A percentile compares a stretch with the other conserved stretches of the same genome.
phyloP scores from a whole-genome alignment of 106 monocot genomes.

The Acorus gramineus region DNA sequence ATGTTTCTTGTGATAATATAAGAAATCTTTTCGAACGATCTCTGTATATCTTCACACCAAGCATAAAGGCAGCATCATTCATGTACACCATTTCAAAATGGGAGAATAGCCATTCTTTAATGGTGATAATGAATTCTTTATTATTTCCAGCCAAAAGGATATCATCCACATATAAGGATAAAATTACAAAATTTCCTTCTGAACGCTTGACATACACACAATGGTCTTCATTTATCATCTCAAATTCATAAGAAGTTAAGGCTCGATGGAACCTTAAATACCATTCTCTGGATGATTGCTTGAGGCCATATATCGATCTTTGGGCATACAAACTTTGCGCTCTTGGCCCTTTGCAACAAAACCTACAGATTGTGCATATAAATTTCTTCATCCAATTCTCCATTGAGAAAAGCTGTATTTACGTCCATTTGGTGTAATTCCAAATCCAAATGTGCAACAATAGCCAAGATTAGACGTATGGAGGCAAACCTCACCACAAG shows the following conservation, averaged over 20 bases:
- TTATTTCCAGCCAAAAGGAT: neutral
- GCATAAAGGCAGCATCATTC: neutral
- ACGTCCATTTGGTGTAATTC: neutral
- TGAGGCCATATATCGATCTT: neutral
- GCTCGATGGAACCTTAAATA: neutral
- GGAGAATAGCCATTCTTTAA: neutral
- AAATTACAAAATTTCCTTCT: neutral
- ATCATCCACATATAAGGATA: neutral
- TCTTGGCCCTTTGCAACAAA: neutral
- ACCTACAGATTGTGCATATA: neutral
- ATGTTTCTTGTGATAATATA: neutral
- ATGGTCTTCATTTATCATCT: neutral
- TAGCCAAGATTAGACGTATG: too few relatives aligned
- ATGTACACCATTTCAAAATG: neutral
- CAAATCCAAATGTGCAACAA: too few relatives aligned
- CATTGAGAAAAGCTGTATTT: neutral
- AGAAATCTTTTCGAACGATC: neutral
- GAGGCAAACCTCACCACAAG: too few relatives aligned
- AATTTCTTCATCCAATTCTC: neutral
- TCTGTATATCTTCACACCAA: neutral
- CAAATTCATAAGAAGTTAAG: neutral
- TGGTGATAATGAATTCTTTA: neutral
- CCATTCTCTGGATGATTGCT: neutral
- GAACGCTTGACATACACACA: neutral
- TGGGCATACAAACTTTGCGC: neutral